These are phyloP conservation scores for Aegilops longissima DNA, from an alignment of 176 grass and related monocot species.

Conservation along the genomic window DNA sequence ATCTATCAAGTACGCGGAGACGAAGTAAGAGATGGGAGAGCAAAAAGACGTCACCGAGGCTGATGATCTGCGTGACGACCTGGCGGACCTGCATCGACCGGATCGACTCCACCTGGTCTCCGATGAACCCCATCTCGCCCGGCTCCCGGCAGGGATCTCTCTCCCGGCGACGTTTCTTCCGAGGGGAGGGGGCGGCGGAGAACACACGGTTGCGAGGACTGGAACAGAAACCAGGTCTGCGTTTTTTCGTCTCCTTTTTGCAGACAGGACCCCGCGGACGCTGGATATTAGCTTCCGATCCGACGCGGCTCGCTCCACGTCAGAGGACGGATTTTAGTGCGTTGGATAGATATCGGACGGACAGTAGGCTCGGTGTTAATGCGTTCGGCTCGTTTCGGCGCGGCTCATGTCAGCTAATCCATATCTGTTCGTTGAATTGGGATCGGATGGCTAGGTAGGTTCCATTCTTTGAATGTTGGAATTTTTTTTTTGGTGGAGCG, in stretches of 20 bases:
- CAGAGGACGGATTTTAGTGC: background rate
- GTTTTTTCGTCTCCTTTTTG: constrained; percentile 16
- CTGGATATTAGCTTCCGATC: background rate
- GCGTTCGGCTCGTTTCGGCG: background rate
- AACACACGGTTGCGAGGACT: background rate
- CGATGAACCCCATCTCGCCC: constrained; percentile 56
- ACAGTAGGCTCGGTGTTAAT: background rate
- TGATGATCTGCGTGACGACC: constrained; percentile 63
- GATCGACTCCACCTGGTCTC: constrained; percentile 64
- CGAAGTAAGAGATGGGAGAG: background rate
- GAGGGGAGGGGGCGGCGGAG: background rate
- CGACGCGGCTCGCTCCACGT: background rate
- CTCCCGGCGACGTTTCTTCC: background rate
- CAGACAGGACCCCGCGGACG: background rate
- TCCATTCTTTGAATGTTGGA: background rate
- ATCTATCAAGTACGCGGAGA: background rate
- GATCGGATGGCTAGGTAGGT: background rate
- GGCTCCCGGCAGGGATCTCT: background rate
- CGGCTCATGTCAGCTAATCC: background rate
- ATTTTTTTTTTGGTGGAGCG: background rate
- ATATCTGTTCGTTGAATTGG: background rate
- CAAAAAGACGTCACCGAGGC: constrained; percentile 45
- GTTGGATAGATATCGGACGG: constrained; percentile 6
- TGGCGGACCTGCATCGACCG: constrained; percentile 70
- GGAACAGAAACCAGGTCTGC: background rate